Evolutionary conservation across 1,284 basidiomycete species (phyloP).

Genomic region (Amylostereum chailletii): DNA sequence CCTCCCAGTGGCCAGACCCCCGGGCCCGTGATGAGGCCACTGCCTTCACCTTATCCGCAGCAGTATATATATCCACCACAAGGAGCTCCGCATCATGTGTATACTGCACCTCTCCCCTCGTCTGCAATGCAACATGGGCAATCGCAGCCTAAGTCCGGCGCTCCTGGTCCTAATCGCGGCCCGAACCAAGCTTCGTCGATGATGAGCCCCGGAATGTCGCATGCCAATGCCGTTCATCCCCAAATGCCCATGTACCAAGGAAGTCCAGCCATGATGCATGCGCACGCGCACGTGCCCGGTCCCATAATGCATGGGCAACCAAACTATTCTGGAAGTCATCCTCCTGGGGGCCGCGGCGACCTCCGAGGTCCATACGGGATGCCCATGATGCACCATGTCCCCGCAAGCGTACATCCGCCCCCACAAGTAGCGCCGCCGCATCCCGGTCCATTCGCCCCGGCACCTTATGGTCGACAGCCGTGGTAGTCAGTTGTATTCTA

Average conservation of each 20-base stretch:
- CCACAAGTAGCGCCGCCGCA: background rate
- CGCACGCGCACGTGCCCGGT: conserved; percentile 18
- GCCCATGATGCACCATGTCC: conserved; percentile 14
- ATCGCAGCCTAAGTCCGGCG: conserved; percentile 28
- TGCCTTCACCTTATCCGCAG: conserved; percentile 53
- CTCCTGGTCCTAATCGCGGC: conserved; percentile 35
- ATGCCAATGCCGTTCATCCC: conserved; percentile 31
- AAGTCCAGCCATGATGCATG: conserved; percentile 62
- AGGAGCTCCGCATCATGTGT: conserved; percentile 36
- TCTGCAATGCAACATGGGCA: conserved; percentile 33
- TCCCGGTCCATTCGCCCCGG: conserved; percentile 15
- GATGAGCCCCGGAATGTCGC: conserved; percentile 63
- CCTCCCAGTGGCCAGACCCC: conserved; percentile 36
- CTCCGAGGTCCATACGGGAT: conserved; percentile 18
- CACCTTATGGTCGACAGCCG: conserved; percentile 25
- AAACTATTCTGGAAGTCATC: conserved; percentile 17
- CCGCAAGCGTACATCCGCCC: background rate
- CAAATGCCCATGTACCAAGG: conserved; percentile 45
- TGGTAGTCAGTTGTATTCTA: conserved; percentile 26
- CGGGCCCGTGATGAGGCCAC: conserved; percentile 43
- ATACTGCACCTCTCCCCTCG: conserved; percentile 26
- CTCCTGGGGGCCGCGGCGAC: conserved; percentile 15
- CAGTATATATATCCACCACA: conserved; percentile 59
- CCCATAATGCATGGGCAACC: conserved; percentile 17
- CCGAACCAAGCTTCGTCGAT: conserved; percentile 31